Base-by-base conservation (phyloP, 306 rosid genomes). In the Begonia loranthoides region DNA sequence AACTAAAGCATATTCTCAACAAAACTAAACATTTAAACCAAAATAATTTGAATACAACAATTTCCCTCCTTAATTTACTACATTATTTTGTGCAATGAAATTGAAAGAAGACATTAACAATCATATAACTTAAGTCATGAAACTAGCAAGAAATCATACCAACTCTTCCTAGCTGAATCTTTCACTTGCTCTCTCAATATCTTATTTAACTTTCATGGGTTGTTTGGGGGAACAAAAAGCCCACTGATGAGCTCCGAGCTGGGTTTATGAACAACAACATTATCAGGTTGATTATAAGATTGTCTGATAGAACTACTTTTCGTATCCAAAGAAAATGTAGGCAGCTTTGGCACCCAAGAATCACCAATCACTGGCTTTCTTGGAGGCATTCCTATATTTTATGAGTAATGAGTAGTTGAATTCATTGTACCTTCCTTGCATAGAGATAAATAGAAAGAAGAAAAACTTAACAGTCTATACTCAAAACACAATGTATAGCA, bases 301-400 rank as follows among this genome's bases (percentile, higher is more conserved):
- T 69, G 71, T 15, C 44, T 11, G 53, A 10, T 43, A 53, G 77
- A 50, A 15, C 50, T 59, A 34, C 46, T 41, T 47, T 50, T 59
- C 11, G 63, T 16, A 10, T 69, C 64, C 3, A 64, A 71, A 13
- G 83, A 66, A 1, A 55, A 61, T 38, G 65, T 70, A 9, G 80
- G 73, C 58, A 89, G 50, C 65, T 75, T 80, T 16, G 87, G 97
- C 63, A 73, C 75, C 97, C 95, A 89, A 33, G 87, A 77, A 40
- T 75, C 75, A 17, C 95, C 87, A 36, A 82, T 69, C 41, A 76
- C 71, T 3, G 73, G 73, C 51, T 79, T 73, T 48, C 16, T 57
- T 64, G 63, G 77, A 2, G 52, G 8, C 95, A 82, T 81, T 66
- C 78, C 62, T 33, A 7, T 28, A 28, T 8, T 28, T 28, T 4